These are phyloP conservation scores for Podospora didyma DNA, from an alignment of 495 filamentous ascomycete genomes.

Conservation along the genomic window DNA sequence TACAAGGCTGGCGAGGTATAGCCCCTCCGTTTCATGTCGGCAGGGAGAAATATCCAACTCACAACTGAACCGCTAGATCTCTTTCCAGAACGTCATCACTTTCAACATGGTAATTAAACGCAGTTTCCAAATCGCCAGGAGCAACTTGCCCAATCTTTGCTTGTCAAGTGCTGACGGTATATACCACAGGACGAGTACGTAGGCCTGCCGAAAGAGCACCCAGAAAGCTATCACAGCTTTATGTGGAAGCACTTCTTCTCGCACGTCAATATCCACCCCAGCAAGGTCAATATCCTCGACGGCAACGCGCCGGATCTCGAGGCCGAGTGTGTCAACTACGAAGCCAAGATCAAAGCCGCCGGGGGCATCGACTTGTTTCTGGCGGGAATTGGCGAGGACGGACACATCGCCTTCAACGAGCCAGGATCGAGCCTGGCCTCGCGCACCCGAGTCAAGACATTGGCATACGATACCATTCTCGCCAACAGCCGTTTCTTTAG, in stretches of 20 bases:
- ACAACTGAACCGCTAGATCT: constrained; percentile 45
- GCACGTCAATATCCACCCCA: constrained; percentile 75
- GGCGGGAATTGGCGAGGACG: constrained; percentile 79
- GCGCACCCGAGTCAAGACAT: constrained; percentile 77
- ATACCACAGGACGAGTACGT: constrained; percentile 79
- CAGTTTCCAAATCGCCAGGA: background rate
- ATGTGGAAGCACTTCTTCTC: constrained; percentile 92
- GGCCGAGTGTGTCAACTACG: constrained; percentile 73
- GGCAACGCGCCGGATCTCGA: constrained; percentile 73
- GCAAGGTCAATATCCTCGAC: constrained; percentile 82
- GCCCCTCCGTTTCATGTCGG: background rate
- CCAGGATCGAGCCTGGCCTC: constrained; percentile 76
- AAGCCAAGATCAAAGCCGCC: constrained; percentile 67
- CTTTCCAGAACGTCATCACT: constrained; percentile 82
- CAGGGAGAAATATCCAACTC: background rate
- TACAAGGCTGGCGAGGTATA: constrained; percentile 65
- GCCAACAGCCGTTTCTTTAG: constrained; percentile 83
- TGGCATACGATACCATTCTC: constrained; percentile 82
- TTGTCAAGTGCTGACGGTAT: too few relatives aligned
- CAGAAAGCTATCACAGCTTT: constrained; percentile 82
- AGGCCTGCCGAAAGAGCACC: constrained; percentile 74
- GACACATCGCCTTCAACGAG: constrained; percentile 89
- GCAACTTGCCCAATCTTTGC: background rate
- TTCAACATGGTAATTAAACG: constrained; percentile 75
- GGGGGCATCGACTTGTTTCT: constrained; percentile 86